phyloP scores from a whole-genome alignment of 2,329 filamentous ascomycete species.

The Gnomoniopsis sp. region DNA sequence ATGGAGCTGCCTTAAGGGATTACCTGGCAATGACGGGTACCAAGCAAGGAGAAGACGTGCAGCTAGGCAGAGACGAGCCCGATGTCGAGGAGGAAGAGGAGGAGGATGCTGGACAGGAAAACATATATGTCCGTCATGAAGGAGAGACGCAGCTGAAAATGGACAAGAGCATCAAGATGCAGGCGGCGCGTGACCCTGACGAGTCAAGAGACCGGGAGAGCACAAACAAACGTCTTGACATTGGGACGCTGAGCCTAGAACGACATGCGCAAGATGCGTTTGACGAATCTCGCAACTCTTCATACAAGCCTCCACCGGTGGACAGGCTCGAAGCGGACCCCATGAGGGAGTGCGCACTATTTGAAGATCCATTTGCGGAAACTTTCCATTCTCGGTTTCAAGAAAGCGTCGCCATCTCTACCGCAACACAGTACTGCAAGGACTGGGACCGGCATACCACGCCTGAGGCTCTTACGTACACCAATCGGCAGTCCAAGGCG shows the following conservation, averaged over 20 bases:
- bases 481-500: background rate
- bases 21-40: background rate
- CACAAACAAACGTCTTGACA: background rate
- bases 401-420: background rate
- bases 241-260: background rate
- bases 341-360: too few relatives aligned
- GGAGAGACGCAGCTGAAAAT: background rate
- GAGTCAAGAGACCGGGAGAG: background rate
- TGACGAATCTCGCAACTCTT: background rate
- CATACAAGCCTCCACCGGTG: background rate
- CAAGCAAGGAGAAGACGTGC: background rate
- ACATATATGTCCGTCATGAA: background rate
- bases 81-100: background rate
- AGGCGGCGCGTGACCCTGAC: background rate
- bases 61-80: background rate
- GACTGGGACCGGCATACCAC: background rate
- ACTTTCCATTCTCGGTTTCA: background rate
- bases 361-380: background rate
- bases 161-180: background rate
- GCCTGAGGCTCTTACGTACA: background rate
- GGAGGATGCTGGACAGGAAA: background rate
- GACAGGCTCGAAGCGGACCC: background rate
- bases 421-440: background rate
- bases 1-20: background rate
- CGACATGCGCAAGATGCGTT: background rate